Percentiles rank a stretch among this genome's conserved stretches.
These are phyloP conservation scores for Pseudoperonospora humuli DNA, from an alignment of 352 stramenopile genomes.

Conservation along the genomic window DNA sequence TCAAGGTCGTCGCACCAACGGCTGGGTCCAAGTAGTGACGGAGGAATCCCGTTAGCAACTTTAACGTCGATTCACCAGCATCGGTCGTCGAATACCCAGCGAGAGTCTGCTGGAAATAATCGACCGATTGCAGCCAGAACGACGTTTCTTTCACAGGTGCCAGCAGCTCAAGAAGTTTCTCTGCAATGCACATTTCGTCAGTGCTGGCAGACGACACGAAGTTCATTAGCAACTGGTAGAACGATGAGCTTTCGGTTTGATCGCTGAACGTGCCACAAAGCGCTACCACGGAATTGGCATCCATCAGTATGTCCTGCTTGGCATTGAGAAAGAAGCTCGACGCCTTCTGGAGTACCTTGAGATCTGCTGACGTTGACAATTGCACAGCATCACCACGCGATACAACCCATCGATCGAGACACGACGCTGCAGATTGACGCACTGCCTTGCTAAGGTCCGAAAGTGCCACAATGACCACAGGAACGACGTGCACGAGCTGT, in stretches of 20 bases:
- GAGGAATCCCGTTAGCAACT: conserved; percentile 44
- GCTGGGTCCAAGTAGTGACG: conserved; percentile 42
- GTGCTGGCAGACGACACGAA: conserved; percentile 40
- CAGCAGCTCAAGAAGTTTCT: conserved; percentile 60
- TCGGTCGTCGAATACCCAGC: conserved; percentile 11
- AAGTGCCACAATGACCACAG: conserved; percentile 61
- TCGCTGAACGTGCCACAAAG: conserved; percentile 42
- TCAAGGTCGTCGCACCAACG: conserved; percentile 22
- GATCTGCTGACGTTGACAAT: conserved; percentile 12
- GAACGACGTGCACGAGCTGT: conserved; percentile 44
- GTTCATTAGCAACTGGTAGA: conserved; percentile 40
- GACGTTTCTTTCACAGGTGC: conserved; percentile 33
- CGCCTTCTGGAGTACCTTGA: conserved; percentile 29
- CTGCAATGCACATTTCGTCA: conserved; percentile 37
- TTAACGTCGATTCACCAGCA: conserved; percentile 1
- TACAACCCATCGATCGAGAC: conserved; percentile 47
- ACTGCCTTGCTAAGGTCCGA: conserved; percentile 36
- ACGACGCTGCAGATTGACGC: conserved; percentile 49
- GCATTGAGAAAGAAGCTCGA: conserved; percentile 42
- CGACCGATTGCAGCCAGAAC: conserved; percentile 60
- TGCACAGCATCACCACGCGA: conserved; percentile 21
- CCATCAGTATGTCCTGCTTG: conserved; percentile 75
- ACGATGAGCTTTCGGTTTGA: conserved; percentile 23
- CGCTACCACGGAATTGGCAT: conserved; percentile 41
- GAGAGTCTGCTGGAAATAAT: conserved; percentile 55